Conservation (phyloP, 2,329 filamentous ascomycete species). For the Alternaria viburni region DNA sequence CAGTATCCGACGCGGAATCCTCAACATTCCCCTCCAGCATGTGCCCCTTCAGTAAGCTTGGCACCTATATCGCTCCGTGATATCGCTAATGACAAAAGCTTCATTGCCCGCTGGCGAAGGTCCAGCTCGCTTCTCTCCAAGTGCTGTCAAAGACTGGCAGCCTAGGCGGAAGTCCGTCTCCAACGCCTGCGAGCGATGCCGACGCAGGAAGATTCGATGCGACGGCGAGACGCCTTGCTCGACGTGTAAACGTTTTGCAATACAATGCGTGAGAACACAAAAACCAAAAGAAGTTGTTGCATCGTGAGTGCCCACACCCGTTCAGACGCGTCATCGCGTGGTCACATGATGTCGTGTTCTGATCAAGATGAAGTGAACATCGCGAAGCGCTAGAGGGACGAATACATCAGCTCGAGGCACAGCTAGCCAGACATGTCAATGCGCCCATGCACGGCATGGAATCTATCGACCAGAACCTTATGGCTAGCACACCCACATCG, state of each 20-base stretch:
- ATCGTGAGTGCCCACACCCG: conserved; percentile 35
- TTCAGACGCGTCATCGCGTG: conserved; percentile 10
- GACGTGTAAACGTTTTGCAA: conserved; percentile 47
- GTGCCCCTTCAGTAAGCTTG: conserved; percentile 46
- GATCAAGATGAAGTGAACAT: conserved; percentile 40
- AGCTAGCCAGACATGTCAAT: conserved; percentile 43
- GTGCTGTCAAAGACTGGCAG: conserved; percentile 44
- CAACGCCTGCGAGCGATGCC: conserved; percentile 47
- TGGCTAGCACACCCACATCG: conserved; percentile 33
- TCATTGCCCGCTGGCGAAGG: conserved; percentile 41
- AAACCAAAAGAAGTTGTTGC: conserved; percentile 45
- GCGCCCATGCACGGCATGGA: conserved; percentile 48
- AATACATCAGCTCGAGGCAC: conserved; percentile 48
- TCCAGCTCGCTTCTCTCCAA: conserved; percentile 38
- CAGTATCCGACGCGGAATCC: conserved; percentile 38
- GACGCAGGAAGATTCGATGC: conserved; percentile 46
- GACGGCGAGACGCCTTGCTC: conserved; percentile 47
- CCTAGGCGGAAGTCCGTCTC: conserved; percentile 46
- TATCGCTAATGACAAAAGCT: conserved; percentile 27
- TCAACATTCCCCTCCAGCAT: conserved; percentile 31
- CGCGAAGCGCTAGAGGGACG: conserved; percentile 44
- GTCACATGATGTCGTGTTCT: conserved; percentile 29
- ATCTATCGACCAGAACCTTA: conserved; percentile 35
- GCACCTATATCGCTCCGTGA: background rate
- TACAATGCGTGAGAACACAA: conserved; percentile 45